phyloP scores from a whole-genome alignment of 2,329 filamentous ascomycete genomes.

The Pyrenophora seminiperda region DNA sequence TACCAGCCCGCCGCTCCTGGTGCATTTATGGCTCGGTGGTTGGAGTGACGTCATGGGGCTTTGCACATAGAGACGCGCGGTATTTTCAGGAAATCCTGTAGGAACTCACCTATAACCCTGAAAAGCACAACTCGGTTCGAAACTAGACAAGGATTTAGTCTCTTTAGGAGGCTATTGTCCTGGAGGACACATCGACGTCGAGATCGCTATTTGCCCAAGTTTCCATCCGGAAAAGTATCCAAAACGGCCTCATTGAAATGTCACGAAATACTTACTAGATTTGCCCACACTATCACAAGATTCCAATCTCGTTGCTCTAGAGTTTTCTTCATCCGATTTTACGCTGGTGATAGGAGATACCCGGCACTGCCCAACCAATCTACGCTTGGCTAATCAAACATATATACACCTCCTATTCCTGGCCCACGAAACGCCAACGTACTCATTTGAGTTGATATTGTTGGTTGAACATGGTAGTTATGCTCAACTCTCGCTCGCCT shows the following conservation, averaged over 20 bases:
- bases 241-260: too few relatives aligned
- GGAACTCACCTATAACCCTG: not conserved
- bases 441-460: not conserved
- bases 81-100: constrained; percentile 8
- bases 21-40: constrained; percentile 11
- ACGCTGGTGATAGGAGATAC: too few relatives aligned
- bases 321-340: too few relatives aligned
- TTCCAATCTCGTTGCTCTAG: too few relatives aligned
- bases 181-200: not conserved
- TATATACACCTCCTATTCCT: too few relatives aligned
- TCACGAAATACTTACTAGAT: too few relatives aligned
- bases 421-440: not conserved
- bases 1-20: constrained; percentile 4
- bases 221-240: too few relatives aligned
- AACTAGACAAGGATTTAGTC: not conserved
- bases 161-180: not conserved
- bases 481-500: not conserved
- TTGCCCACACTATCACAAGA: too few relatives aligned
- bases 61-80: constrained; percentile 6
- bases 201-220: too few relatives aligned
- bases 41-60: constrained; percentile 18
- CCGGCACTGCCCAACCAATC: too few relatives aligned
- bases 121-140: not conserved
- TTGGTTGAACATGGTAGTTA: constrained; percentile 4
- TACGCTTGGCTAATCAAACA: too few relatives aligned